A percentile compares a stretch with the other conserved stretches of the same genome.
These are phyloP conservation scores for Dryadomyces sulphureus DNA, from an alignment of 2,329 filamentous ascomycete genomes.

Conservation along the genomic window DNA sequence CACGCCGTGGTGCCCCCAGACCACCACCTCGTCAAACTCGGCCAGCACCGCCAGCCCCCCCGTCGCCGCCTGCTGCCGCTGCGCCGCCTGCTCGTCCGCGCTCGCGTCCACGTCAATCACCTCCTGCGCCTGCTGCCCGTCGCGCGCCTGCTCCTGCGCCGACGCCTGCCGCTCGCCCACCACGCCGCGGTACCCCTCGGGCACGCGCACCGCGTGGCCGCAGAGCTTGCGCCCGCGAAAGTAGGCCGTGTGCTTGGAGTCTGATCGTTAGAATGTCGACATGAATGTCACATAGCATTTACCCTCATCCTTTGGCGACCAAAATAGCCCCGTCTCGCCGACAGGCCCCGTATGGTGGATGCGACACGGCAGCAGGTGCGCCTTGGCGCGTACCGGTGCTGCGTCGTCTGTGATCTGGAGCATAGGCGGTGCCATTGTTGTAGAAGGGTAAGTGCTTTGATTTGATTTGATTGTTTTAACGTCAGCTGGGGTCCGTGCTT, in stretches of 20 bases:
- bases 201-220: slow-evolving; percentile 51
- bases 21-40: slow-evolving; percentile 56
- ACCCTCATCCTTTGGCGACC: slow-evolving; percentile 37
- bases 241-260: slow-evolving; percentile 38
- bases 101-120: slow-evolving; percentile 23
- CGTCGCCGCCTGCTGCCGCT: slow-evolving; percentile 23
- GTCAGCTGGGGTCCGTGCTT: too few species aligned
- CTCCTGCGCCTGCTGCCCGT: slow-evolving; percentile 6
- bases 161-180: slow-evolving; percentile 30
- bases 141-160: slow-evolving; percentile 17
- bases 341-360: slow-evolving; percentile 67
- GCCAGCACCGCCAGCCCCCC: slow-evolving; percentile 48
- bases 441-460: background rate
- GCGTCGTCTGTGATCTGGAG: slow-evolving; percentile 21
- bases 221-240: slow-evolving; percentile 70
- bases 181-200: slow-evolving; percentile 55
- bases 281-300: background rate
- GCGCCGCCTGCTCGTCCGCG: slow-evolving; percentile 21
- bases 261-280: background rate
- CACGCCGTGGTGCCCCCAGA: slow-evolving; percentile 71
- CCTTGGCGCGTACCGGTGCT: slow-evolving; percentile 26
- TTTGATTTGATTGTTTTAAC: too few species aligned
- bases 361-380: slow-evolving; percentile 66
- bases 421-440: slow-evolving; percentile 26
- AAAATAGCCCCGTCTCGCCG: slow-evolving; percentile 49